Conservation (phyloP, 2,329 filamentous ascomycete species). For the Pseudofabraea citricarpa region DNA sequence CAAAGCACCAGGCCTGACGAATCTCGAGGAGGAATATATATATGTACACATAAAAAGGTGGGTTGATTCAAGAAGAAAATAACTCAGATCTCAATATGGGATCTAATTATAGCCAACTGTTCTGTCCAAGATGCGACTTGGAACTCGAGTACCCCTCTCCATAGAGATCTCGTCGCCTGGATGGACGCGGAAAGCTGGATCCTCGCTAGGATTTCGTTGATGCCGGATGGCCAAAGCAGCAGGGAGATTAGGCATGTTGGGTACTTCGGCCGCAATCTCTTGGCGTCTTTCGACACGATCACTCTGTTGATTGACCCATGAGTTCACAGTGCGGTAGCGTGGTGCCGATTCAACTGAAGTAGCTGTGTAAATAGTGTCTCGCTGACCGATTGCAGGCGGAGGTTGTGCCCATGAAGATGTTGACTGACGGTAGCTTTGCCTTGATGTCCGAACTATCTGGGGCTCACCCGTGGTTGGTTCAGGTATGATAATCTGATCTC, state of each 20-base stretch:
- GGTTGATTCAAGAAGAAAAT: conserved; percentile 1
- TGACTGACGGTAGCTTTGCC: conserved; percentile 16
- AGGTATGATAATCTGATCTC: conserved; percentile 50
- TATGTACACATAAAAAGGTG: not conserved
- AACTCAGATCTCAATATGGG: not conserved
- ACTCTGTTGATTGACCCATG: conserved; percentile 63
- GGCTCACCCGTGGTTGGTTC: conserved; percentile 34
- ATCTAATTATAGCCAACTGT: conserved; percentile 18
- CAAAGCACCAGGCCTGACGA: conserved; percentile 17
- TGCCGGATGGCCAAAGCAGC: conserved; percentile 13
- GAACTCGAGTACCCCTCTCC: conserved; percentile 19
- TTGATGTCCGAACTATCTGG: conserved; percentile 4
- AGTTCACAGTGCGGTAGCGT: conserved; percentile 53
- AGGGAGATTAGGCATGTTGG: conserved; percentile 23
- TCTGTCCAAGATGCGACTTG: conserved; percentile 25
- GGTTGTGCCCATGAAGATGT: conserved; percentile 25
- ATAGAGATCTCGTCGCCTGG: conserved; percentile 26
- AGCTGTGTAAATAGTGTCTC: conserved; percentile 27
- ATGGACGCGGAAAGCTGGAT: conserved; percentile 24
- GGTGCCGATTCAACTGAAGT: conserved; percentile 32
- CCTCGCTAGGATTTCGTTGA: conserved; percentile 22
- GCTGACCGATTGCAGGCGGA: conserved; percentile 14
- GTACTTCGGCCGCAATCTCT: conserved; percentile 29
- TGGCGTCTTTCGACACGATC: conserved; percentile 45
- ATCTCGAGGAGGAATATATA: conserved; percentile 1